Conservation (phyloP, 2,329 filamentous ascomycete species). For the Fusarium caatingaense region DNA sequence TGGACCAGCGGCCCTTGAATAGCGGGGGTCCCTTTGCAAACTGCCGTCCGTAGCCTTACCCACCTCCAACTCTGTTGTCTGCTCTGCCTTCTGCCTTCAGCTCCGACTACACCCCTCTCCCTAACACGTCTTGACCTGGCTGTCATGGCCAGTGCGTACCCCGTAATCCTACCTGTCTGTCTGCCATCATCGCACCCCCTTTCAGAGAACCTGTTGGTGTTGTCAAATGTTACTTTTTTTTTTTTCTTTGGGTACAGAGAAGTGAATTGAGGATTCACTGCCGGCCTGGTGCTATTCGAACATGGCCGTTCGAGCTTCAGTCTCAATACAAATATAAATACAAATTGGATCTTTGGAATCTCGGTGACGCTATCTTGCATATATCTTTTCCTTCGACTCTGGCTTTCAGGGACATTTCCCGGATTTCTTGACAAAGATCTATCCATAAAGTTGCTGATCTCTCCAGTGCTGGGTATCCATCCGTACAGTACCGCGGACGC, state of each 20-base stretch:
- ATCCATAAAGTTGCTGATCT: slow-evolving; percentile 43
- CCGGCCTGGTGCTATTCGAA: background rate
- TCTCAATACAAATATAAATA: background rate
- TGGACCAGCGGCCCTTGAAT: slow-evolving; percentile 37
- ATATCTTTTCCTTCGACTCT: background rate
- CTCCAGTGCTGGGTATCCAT: slow-evolving; percentile 26
- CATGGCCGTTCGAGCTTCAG: background rate
- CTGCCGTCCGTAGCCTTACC: slow-evolving; percentile 50
- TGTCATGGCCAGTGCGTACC: slow-evolving; percentile 30
- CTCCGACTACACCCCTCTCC: slow-evolving; percentile 38
- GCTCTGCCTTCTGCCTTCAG: slow-evolving; percentile 16
- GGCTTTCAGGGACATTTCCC: slow-evolving; percentile 25
- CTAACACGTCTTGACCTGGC: background rate
- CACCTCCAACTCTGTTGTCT: slow-evolving; percentile 39
- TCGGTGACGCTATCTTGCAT: slow-evolving; percentile 1
- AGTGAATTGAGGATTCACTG: slow-evolving; percentile 38
- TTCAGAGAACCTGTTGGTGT: slow-evolving; percentile 15
- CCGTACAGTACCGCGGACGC: slow-evolving; percentile 37
- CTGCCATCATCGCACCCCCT: slow-evolving; percentile 40
- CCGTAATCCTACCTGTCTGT: slow-evolving; percentile 37
- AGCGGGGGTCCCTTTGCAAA: slow-evolving; percentile 47
- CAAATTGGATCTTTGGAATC: background rate
- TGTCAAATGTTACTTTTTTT: slow-evolving; percentile 10
- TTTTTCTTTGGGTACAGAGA: background rate
- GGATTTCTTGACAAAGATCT: slow-evolving; percentile 33